Percentiles rank a stretch among this genome's conserved stretches.
These are phyloP conservation scores for Phytophthora citricola DNA, from an alignment of 352 stramenopile genomes.

Conservation along the genomic window DNA sequence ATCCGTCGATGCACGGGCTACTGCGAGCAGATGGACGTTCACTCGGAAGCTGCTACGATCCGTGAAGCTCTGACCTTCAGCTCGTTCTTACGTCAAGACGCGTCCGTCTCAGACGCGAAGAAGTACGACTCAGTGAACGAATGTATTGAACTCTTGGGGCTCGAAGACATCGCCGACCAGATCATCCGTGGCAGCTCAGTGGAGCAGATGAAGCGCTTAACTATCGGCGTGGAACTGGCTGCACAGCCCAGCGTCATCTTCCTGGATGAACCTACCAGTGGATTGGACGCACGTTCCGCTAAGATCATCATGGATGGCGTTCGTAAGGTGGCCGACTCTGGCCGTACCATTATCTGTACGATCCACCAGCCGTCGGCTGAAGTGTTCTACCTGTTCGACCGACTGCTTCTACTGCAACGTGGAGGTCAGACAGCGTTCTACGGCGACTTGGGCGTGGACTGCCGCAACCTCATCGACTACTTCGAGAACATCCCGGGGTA, in stretches of 20 bases:
- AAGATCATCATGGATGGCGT: constrained; percentile 13
- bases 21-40: constrained; percentile 7
- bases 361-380: constrained; percentile 11
- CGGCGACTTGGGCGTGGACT: constrained; percentile 40
- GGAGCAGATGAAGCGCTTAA: constrained; percentile 18
- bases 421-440: constrained; percentile 47
- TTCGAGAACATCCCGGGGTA: constrained; percentile 14
- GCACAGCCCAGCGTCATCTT: constrained; percentile 11
- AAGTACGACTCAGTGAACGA: constrained; percentile 11
- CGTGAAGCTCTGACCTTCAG: constrained; percentile 8
- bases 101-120: constrained; percentile 7
- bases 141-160: constrained; percentile 9
- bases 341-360: constrained; percentile 12
- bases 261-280: constrained; percentile 11
- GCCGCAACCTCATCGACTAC: constrained; percentile 25
- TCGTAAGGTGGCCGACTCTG: constrained; percentile 10
- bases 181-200: constrained; percentile 16
- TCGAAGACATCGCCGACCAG: constrained; percentile 10
- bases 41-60: constrained; percentile 7
- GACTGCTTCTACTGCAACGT: constrained; percentile 63
- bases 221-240: constrained; percentile 12
- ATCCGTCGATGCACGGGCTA: constrained; percentile 7
- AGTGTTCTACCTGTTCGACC: constrained; percentile 57
- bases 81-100: constrained; percentile 4
- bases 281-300: constrained; percentile 1